Evolutionary conservation across 768 basidiomycete species (phyloP).

Genomic region (Hirschioporus abietinus): DNA sequence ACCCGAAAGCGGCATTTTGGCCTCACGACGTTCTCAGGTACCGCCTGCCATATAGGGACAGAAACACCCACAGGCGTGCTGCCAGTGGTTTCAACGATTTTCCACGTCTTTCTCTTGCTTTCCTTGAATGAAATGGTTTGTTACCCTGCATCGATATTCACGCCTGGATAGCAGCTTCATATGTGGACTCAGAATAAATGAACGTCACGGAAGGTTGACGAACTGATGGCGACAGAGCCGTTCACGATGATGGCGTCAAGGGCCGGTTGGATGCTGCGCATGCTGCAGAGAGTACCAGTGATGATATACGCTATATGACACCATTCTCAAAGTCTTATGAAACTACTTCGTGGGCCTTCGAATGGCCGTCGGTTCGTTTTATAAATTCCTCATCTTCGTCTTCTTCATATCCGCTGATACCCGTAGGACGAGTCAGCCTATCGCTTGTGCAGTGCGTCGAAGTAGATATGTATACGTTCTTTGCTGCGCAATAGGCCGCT

Average conservation of each 20-base stretch:
- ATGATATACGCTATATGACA: too few species aligned
- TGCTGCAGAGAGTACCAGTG: too few species aligned
- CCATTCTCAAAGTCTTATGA: too few species aligned
- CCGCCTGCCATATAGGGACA: neutral
- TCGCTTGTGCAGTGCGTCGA: neutral
- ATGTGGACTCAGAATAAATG: neutral
- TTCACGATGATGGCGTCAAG: too few species aligned
- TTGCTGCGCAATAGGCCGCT: neutral
- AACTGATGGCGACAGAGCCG: neutral
- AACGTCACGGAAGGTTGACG: neutral
- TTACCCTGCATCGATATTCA: neutral
- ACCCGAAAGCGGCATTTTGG: neutral
- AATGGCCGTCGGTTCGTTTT: neutral
- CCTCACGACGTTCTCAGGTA: neutral
- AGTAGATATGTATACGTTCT: neutral
- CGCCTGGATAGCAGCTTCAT: neutral
- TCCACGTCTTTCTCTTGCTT: neutral
- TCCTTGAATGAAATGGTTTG: neutral
- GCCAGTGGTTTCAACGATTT: too few species aligned
- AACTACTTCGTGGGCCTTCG: too few species aligned
- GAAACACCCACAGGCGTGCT: neutral
- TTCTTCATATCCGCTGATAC: neutral
- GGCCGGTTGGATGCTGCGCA: too few species aligned
- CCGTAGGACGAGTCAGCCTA: neutral
- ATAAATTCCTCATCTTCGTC: neutral